Evolutionary conservation across 1,284 basidiomycete genomes (phyloP).

Genomic region (Ustilago crameri): DNA sequence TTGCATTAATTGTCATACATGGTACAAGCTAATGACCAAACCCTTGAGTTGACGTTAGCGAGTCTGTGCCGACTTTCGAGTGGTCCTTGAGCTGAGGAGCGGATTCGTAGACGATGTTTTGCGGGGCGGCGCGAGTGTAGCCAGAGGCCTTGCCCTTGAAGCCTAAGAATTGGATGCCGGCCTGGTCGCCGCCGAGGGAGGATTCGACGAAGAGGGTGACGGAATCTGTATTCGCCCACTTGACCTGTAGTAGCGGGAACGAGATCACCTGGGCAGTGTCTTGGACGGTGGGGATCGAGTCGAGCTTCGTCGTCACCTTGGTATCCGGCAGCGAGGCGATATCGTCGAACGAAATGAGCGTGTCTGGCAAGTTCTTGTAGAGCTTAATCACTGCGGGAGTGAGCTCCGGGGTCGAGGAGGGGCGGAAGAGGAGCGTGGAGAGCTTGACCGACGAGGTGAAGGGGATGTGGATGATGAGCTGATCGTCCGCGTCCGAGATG

Average conservation of each 20-base stretch:
- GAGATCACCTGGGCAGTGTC: slow-evolving; percentile 52
- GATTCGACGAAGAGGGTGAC: slow-evolving; percentile 60
- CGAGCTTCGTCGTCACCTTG: slow-evolving; percentile 31
- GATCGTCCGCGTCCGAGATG: slow-evolving; percentile 57
- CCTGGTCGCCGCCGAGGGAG: slow-evolving; percentile 35
- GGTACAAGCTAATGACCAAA: slow-evolving; percentile 36
- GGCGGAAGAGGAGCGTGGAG: slow-evolving; percentile 34
- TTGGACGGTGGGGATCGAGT: slow-evolving; percentile 47
- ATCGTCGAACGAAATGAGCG: slow-evolving; percentile 54
- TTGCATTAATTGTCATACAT: neutral
- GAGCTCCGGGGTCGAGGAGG: slow-evolving; percentile 18
- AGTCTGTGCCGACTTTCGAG: slow-evolving; percentile 39
- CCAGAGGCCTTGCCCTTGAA: slow-evolving; percentile 60
- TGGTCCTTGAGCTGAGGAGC: slow-evolving; percentile 64
- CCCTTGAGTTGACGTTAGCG: slow-evolving; percentile 30
- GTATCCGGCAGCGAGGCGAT: slow-evolving; percentile 5
- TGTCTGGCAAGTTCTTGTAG: slow-evolving; percentile 51
- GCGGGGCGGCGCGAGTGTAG: slow-evolving; percentile 36
- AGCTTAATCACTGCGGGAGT: slow-evolving; percentile 57
- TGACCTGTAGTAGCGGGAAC: slow-evolving; percentile 60
- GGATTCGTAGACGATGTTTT: slow-evolving; percentile 64
- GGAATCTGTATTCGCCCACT: slow-evolving; percentile 58
- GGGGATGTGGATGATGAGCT: slow-evolving; percentile 60
- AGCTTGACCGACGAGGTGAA: slow-evolving; percentile 62
- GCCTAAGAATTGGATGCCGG: slow-evolving; percentile 57